phyloP scores from a whole-genome alignment of 768 basidiomycete species.

The Amanita polypyramis region DNA sequence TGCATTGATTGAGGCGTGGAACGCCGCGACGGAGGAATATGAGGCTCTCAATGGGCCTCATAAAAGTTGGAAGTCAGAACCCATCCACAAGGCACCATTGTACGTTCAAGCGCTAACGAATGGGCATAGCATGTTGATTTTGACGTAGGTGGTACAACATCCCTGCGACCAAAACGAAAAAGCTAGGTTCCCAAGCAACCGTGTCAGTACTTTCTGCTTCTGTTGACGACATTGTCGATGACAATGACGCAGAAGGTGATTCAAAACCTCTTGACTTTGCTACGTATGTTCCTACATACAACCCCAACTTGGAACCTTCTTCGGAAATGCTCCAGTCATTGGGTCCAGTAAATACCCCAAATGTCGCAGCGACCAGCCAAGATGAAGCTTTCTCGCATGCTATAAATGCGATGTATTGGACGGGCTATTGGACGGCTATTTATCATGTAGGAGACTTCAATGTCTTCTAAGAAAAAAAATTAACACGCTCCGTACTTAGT shows the following conservation, averaged over 20 bases:
- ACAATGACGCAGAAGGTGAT: slow-evolving; percentile 20
- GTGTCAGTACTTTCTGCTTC: slow-evolving; percentile 4
- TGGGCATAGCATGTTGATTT: background rate
- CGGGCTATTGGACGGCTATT: slow-evolving; percentile 80
- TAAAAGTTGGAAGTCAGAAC: slow-evolving; percentile 64
- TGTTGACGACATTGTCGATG: slow-evolving; percentile 1
- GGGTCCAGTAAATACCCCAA: slow-evolving; percentile 17
- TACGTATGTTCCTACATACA: slow-evolving; percentile 61
- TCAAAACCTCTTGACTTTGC: slow-evolving; percentile 60
- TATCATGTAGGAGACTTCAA: slow-evolving; percentile 49
- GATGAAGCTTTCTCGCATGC: slow-evolving; percentile 75
- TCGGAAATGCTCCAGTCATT: slow-evolving; percentile 12
- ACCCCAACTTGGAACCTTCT: slow-evolving; percentile 40
- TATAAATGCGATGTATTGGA: slow-evolving; percentile 76
- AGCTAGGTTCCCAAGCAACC: slow-evolving; percentile 15
- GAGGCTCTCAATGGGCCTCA: slow-evolving; percentile 59
- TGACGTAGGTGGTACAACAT: slow-evolving; percentile 69
- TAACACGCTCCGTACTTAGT: slow-evolving; percentile 16
- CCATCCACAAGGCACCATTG: slow-evolving; percentile 65
- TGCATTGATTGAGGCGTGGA: slow-evolving; percentile 74
- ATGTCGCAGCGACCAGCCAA: slow-evolving; percentile 35
- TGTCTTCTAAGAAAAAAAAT: background rate
- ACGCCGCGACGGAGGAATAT: slow-evolving; percentile 77
- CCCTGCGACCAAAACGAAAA: slow-evolving; percentile 24
- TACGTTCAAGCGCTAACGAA: slow-evolving; percentile 23